A percentile compares a stretch with the other conserved stretches of the same genome.
Conservation (phyloP, 2,329 filamentous ascomycete genomes). For the Colletotrichum simmondsii region DNA sequence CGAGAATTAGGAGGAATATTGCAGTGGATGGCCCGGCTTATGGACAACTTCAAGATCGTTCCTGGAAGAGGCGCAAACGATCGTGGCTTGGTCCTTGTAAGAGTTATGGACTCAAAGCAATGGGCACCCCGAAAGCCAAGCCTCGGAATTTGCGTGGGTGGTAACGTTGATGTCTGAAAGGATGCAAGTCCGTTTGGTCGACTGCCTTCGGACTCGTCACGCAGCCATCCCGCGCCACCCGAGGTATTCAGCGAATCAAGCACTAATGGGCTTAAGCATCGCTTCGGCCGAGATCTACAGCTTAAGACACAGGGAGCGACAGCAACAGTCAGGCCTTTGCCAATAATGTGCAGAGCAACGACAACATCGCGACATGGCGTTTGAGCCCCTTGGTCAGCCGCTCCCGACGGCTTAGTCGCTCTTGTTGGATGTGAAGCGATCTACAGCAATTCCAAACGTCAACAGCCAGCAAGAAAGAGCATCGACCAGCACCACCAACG, state of each 20-base stretch:
- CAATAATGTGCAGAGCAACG: background rate
- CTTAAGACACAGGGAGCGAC: no score
- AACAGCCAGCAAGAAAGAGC: background rate
- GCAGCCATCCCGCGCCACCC: slow-evolving; percentile 6
- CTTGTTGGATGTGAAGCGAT: background rate
- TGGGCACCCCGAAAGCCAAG: background rate
- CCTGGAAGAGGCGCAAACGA: slow-evolving; percentile 2
- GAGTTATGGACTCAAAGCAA: background rate
- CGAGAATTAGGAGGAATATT: background rate
- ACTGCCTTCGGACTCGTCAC: background rate
- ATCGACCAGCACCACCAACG: background rate
- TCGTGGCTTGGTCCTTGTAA: slow-evolving; percentile 17
- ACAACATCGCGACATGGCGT: background rate
- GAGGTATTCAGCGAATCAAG: background rate
- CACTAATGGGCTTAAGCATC: background rate
- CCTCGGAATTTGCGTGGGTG: background rate
- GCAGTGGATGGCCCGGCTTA: background rate
- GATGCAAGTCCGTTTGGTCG: background rate
- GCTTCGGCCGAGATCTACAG: slow-evolving; percentile 9
- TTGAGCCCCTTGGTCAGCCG: background rate
- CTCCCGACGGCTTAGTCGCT: background rate
- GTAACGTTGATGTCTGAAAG: background rate
- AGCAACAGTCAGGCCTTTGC: background rate
- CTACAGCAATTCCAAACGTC: background rate
- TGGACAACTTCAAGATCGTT: background rate